Percentiles rank a stretch among this genome's conserved stretches.
These are phyloP conservation scores for Pleurotus sapidus DNA, from an alignment of 768 basidiomycete species.

Conservation along the genomic window DNA sequence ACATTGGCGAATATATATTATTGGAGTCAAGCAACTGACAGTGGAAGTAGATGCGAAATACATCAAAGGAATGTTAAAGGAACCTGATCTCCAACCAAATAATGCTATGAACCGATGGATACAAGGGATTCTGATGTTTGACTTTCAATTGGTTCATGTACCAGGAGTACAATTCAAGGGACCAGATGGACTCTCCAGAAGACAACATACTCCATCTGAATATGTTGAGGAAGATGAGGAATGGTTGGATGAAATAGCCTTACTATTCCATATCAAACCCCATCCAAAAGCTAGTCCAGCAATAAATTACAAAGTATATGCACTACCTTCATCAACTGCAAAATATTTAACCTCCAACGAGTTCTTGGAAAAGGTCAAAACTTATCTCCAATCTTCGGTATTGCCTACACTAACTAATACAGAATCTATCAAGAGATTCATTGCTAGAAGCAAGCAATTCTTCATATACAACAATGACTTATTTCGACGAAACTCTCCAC, in stretches of 20 bases:
- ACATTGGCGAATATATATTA: slow-evolving; percentile 14
- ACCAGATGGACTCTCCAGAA: slow-evolving; percentile 31
- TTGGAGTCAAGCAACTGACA: slow-evolving; percentile 16
- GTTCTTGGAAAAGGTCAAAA: slow-evolving; percentile 2
- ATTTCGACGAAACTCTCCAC: slow-evolving; percentile 5
- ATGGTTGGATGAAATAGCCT: slow-evolving; percentile 12
- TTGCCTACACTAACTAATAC: neutral
- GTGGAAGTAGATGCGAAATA: slow-evolving; percentile 32
- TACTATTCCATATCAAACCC: neutral
- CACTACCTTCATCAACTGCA: neutral
- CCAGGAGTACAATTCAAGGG: slow-evolving; percentile 25
- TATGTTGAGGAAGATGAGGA: slow-evolving; percentile 22
- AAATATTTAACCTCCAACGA: neutral
- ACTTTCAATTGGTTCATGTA: slow-evolving; percentile 30
- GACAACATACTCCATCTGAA: slow-evolving; percentile 12
- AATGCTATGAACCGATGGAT: slow-evolving; percentile 31
- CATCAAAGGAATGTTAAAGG: slow-evolving; percentile 31
- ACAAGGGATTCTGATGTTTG: slow-evolving; percentile 25
- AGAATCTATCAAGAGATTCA: slow-evolving; percentile 5
- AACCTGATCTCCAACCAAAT: slow-evolving; percentile 27
- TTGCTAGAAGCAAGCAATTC: slow-evolving; percentile 10
- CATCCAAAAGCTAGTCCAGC: neutral
- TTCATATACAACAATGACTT: slow-evolving; percentile 11
- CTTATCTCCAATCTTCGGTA: slow-evolving; percentile 12
- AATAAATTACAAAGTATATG: neutral